Evolutionary conservation across 2,329 filamentous ascomycete genomes (phyloP).

Genomic region (Clarireedia paspali): DNA sequence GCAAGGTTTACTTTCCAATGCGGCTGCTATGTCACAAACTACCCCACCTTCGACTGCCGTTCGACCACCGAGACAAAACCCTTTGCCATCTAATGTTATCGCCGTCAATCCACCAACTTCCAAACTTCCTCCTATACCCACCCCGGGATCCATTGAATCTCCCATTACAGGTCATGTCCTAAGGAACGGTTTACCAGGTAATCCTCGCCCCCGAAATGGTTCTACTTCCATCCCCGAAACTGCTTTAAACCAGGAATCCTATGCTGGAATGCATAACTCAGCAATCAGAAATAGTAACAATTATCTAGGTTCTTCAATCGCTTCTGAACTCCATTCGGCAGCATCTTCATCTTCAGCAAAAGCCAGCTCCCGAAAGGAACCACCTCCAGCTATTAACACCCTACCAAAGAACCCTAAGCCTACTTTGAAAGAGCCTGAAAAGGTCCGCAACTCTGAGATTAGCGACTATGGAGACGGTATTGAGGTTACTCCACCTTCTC

Average conservation of each 20-base stretch:
- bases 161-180: slow-evolving; percentile 6
- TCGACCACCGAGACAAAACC: slow-evolving; percentile 37
- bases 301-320: slow-evolving; percentile 25
- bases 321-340: slow-evolving; percentile 1
- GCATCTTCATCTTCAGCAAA: slow-evolving; percentile 6
- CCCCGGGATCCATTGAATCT: slow-evolving; percentile 1
- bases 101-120: not conserved
- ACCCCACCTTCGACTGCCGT: slow-evolving; percentile 19
- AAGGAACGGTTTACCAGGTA: slow-evolving; percentile 19
- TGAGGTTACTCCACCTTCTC: slow-evolving; percentile 36
- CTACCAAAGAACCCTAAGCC: slow-evolving; percentile 29
- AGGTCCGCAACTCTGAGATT: slow-evolving; percentile 37
- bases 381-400: slow-evolving; percentile 18
- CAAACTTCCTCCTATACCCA: not conserved
- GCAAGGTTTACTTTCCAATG: slow-evolving; percentile 21
- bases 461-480: slow-evolving; percentile 49
- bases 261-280: slow-evolving; percentile 9
- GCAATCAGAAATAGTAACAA: slow-evolving; percentile 25
- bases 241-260: slow-evolving; percentile 13
- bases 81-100: slow-evolving; percentile 17
- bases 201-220: slow-evolving; percentile 11
- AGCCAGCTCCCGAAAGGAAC: slow-evolving; percentile 7
- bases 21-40: slow-evolving; percentile 21
- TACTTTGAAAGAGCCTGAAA: slow-evolving; percentile 29
- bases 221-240: slow-evolving; percentile 8